These are phyloP conservation scores for Sphagnurus paluster DNA, from an alignment of 1,284 basidiomycete genomes.

Conservation along the genomic window DNA sequence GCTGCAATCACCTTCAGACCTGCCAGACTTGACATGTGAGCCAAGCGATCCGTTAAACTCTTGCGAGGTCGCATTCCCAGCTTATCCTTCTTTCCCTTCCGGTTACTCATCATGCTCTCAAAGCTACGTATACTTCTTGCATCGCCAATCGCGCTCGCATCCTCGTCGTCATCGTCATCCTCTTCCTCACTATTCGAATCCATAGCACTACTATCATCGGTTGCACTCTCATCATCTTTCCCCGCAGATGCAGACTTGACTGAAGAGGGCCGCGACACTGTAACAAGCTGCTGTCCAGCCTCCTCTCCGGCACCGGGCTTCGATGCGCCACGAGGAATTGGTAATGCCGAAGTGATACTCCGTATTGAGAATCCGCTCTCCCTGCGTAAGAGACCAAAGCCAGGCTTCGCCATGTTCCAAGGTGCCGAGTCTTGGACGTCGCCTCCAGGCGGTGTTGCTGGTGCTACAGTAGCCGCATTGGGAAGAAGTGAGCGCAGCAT, in stretches of 20 bases:
- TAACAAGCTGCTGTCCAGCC: constrained; percentile 64
- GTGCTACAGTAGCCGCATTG: constrained; percentile 16
- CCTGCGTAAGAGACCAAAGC: constrained; percentile 65
- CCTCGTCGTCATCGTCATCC: constrained; percentile 32
- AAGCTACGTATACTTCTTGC: constrained; percentile 77
- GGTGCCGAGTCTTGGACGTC: constrained; percentile 18
- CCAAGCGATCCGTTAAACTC: constrained; percentile 75
- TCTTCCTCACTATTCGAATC: constrained; percentile 36
- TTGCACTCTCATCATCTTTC: constrained; percentile 29
- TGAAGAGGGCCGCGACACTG: constrained; percentile 61
- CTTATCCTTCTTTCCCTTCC: constrained; percentile 29
- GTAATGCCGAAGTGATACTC: constrained; percentile 62
- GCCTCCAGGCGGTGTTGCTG: constrained; percentile 20
- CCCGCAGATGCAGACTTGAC: constrained; percentile 37
- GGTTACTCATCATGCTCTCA: constrained; percentile 72
- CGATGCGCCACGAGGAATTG: constrained; percentile 30
- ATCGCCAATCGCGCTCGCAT: constrained; percentile 41
- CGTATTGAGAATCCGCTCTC: constrained; percentile 83
- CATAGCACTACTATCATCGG: constrained; percentile 29
- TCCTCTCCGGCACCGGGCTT: constrained; percentile 57
- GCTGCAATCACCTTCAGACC: constrained; percentile 43
- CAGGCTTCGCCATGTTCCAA: constrained; percentile 44
- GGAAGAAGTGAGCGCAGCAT: constrained; percentile 71
- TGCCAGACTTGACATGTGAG: constrained; percentile 62
- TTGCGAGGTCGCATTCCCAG: constrained; percentile 40